Evolutionary conservation across 2,329 filamentous ascomycete species (phyloP), one percentile per base, ranked within the genome.

Genomic region (Cladosporium colombiae): DNA sequence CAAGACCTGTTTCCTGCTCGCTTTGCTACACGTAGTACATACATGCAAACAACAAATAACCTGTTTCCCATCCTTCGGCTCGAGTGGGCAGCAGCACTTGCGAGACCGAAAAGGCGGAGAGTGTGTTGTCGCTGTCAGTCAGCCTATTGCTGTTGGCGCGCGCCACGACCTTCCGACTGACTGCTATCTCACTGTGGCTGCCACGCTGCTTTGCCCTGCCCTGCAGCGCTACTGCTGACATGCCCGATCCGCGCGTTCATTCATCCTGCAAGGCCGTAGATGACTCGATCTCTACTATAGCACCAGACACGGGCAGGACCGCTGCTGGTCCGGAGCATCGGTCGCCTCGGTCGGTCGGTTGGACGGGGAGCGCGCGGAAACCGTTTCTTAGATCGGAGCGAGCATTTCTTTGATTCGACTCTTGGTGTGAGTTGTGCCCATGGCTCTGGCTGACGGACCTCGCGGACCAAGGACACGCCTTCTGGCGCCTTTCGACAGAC

Each of bases 401-500:
- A 63, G 59, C 29, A 52, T 62, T 33, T 49, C 18, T n/a, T 46
- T 46, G 40, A 46, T 46, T 46, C 40, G 40, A 46, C n/a, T 46
- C 40, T 46, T 13, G n/a, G 35, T 40, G 35, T 40, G 5, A 40
- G 7, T 40, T 46, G n/a, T 44, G 33, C 10, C 33, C 25, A 59
- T 61, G 23, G 37, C 37, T 61, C 44, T 11, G 7, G 18, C 40
- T 46, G 46, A 21, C 58, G 29, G 46, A 52, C 49, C 40, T 46
- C 31, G 14, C 58, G 29, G 46, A 52, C 49, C 25, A 52, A 25
- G 49, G 21, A 29, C 49, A 57, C 13, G 31, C 21, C 61, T 63
- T 63, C 61, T 63, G 61, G 61, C 50, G 61, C 61, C 50, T 63
- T 63, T 63, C 61, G 61, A 62, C 44, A 62, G 16, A 10, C 21